Percentiles rank a stretch among this genome's conserved stretches.
Conservation (phyloP, 1,284 basidiomycete genomes). For the Microbotryum intermedium region DNA sequence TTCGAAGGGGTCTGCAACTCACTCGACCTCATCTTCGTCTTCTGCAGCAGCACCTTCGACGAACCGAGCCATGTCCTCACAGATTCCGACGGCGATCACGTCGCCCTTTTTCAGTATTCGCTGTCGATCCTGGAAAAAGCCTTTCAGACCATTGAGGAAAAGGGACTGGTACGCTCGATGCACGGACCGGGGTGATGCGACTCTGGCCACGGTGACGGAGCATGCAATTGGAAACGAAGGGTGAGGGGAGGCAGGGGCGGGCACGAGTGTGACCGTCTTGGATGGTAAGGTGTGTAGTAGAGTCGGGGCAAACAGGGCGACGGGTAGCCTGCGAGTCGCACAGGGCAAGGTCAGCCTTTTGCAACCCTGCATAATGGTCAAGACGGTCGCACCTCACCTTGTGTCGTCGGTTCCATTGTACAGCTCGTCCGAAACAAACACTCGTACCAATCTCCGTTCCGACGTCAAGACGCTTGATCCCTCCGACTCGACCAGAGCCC, state of each 20-base stretch:
- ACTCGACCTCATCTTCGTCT: slow-evolving; percentile 36
- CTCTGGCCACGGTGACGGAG: slow-evolving; percentile 66
- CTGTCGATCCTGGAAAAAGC: slow-evolving; percentile 53
- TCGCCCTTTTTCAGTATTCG: slow-evolving; percentile 72
- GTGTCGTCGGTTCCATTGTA: background rate
- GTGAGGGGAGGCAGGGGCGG: slow-evolving; percentile 36
- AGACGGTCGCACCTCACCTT: no score
- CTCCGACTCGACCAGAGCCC: slow-evolving; percentile 51
- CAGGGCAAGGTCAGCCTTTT: no score
- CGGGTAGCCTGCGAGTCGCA: background rate
- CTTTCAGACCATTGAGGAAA: slow-evolving; percentile 60
- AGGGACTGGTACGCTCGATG: slow-evolving; percentile 63
- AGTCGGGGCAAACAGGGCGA: slow-evolving; percentile 11
- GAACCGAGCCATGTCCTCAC: slow-evolving; percentile 47
- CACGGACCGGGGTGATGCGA: slow-evolving; percentile 70
- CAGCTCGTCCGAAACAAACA: slow-evolving; percentile 23
- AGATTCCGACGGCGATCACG: slow-evolving; percentile 62
- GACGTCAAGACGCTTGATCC: slow-evolving; percentile 9
- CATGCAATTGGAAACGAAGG: slow-evolving; percentile 63
- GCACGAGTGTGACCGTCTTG: slow-evolving; percentile 28
- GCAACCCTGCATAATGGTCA: no score
- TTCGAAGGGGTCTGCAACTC: background rate
- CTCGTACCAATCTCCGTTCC: slow-evolving; percentile 33
- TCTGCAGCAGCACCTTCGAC: slow-evolving; percentile 38
- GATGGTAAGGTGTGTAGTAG: background rate